Evolutionary conservation across 1,139 yeast species (phyloP).

Genomic region (Geotrichum aggregatum): DNA sequence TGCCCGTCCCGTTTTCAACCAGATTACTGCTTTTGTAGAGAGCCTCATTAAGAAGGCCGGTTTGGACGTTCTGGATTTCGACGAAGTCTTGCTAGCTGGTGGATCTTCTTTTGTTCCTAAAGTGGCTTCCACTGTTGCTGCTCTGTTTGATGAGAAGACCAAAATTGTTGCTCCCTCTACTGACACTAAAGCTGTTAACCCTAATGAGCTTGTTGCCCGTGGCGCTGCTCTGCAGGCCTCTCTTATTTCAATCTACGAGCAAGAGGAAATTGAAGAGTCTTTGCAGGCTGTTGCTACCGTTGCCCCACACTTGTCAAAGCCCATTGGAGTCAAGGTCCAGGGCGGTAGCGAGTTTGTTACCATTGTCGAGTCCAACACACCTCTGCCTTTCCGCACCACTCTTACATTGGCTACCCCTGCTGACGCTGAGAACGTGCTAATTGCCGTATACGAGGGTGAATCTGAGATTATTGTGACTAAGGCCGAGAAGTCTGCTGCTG

Average conservation of each 20-base stretch:
- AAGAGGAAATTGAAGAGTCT: constrained; percentile 79
- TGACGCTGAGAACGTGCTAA: constrained; percentile 53
- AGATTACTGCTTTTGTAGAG: constrained; percentile 75
- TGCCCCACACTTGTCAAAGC: constrained; percentile 79
- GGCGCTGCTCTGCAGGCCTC: constrained; percentile 98
- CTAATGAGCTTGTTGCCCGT: constrained; percentile 84
- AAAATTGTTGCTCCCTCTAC: constrained; percentile 70
- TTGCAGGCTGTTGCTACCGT: constrained; percentile 80
- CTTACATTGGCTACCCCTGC: constrained; percentile 53
- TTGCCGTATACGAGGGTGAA: constrained; percentile 82
- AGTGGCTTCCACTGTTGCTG: constrained; percentile 68
- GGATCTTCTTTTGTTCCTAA: constrained; percentile 93
- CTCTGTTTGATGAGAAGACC: constrained; percentile 69
- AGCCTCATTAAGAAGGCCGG: constrained; percentile 75
- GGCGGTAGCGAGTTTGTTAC: constrained; percentile 53
- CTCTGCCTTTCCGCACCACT: constrained; percentile 85
- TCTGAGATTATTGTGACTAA: constrained; percentile 73
- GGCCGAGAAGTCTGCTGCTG: constrained; percentile 55
- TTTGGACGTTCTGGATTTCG: constrained; percentile 78
- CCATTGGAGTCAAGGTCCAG: constrained; percentile 79
- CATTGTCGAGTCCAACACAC: constrained; percentile 76
- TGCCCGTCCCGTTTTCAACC: constrained; percentile 70
- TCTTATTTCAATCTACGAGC: constrained; percentile 76
- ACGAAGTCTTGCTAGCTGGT: constrained; percentile 89
- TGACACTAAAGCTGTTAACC: constrained; percentile 75